A percentile compares a stretch with the other conserved stretches of the same genome.
Conservation (phyloP, 495 filamentous ascomycete genomes). For the Xylaria flabelliformis region DNA sequence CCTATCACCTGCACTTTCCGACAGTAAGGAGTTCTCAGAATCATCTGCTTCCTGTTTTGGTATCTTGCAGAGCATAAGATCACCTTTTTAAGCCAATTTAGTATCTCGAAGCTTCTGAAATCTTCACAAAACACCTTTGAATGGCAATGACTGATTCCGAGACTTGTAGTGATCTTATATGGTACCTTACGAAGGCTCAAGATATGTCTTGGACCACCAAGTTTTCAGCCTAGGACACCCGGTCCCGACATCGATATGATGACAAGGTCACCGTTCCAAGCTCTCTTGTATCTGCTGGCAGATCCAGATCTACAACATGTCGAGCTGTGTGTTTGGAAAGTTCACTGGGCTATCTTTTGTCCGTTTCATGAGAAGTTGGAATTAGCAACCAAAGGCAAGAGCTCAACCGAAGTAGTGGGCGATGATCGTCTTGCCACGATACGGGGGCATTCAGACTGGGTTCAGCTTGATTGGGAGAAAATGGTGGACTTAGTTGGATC, state of each 20-base stretch:
- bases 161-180: slow-evolving; percentile 28
- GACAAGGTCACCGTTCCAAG: slow-evolving; percentile 37
- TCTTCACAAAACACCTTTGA: neutral
- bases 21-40: slow-evolving; percentile 20
- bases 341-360: slow-evolving; percentile 39
- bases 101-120: neutral
- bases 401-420: slow-evolving; percentile 30
- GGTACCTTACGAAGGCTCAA: slow-evolving; percentile 37
- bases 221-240: slow-evolving; percentile 21
- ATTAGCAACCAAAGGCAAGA: slow-evolving; percentile 21
- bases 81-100: neutral
- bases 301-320: slow-evolving; percentile 41
- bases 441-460: slow-evolving; percentile 32
- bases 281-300: slow-evolving; percentile 38
- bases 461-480: slow-evolving; percentile 36
- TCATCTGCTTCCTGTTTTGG: slow-evolving; percentile 19
- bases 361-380: slow-evolving; percentile 34
- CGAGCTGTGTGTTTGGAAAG: slow-evolving; percentile 34
- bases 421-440: slow-evolving; percentile 33
- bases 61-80: neutral
- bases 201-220: slow-evolving; percentile 34
- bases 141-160: neutral
- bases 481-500: slow-evolving; percentile 30
- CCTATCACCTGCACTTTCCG: slow-evolving; percentile 34
- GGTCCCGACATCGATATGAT: slow-evolving; percentile 32